Evolutionary conservation across 106 monocot genomes (phyloP).

Genomic region (Platanthera guangdongensis): DNA sequence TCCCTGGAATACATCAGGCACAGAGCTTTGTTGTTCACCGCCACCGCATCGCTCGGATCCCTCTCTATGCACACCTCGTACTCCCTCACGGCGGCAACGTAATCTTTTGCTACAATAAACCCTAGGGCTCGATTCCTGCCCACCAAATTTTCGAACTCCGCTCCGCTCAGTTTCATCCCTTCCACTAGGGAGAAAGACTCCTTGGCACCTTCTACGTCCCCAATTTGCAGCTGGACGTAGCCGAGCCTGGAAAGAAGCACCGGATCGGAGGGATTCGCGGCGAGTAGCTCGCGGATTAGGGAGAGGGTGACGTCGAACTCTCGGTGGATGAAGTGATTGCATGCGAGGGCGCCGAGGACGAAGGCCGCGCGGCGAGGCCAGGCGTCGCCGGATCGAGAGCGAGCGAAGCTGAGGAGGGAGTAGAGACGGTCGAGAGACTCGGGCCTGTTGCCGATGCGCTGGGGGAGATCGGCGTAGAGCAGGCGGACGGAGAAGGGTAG

Average conservation of each 20-base stretch:
- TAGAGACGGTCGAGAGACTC: slow-evolving; percentile 76
- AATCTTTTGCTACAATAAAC: slow-evolving; percentile 63
- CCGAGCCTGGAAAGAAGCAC: slow-evolving; percentile 54
- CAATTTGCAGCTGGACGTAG: slow-evolving; percentile 84
- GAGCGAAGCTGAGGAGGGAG: slow-evolving; percentile 49
- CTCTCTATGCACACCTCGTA: slow-evolving; percentile 86
- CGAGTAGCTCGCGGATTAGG: slow-evolving; percentile 43
- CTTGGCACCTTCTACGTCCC: slow-evolving; percentile 63
- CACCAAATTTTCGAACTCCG: slow-evolving; percentile 41
- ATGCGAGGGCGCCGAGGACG: slow-evolving; percentile 35
- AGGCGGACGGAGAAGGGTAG: slow-evolving; percentile 64
- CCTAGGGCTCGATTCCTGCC: slow-evolving; percentile 61
- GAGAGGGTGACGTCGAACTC: slow-evolving; percentile 76
- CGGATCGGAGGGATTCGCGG: slow-evolving; percentile 43
- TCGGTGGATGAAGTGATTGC: slow-evolving; percentile 62
- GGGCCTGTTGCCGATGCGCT: slow-evolving; percentile 45
- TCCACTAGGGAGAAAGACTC: slow-evolving; percentile 49
- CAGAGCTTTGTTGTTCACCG: slow-evolving; percentile 87
- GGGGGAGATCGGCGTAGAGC: slow-evolving; percentile 71
- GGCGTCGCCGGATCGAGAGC: slow-evolving; percentile 7
- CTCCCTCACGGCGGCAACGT: slow-evolving; percentile 74
- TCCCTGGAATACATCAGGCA: slow-evolving; percentile 91
- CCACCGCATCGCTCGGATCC: slow-evolving; percentile 64
- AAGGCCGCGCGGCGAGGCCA: slow-evolving; percentile 65
- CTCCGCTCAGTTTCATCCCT: slow-evolving; percentile 11